These are phyloP conservation scores for Pneumocystis murina DNA, from an alignment of 1,139 yeast species.

Conservation along the genomic window DNA sequence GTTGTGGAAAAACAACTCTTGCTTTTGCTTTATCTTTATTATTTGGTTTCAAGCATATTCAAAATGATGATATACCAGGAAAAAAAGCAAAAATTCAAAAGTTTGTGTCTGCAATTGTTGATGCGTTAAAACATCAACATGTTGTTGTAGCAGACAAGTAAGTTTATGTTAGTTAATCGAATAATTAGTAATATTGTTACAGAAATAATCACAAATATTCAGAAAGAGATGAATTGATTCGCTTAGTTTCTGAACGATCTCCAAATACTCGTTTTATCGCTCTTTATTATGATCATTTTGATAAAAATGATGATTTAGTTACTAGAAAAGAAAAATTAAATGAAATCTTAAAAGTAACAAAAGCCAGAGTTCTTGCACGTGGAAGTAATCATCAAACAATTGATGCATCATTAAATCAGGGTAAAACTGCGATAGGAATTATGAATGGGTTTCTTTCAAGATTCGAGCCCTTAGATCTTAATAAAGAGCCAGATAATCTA, in stretches of 20 bases:
- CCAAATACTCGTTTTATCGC: slow-evolving; percentile 36
- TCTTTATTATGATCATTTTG: slow-evolving; percentile 46
- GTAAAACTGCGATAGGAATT: slow-evolving; percentile 38
- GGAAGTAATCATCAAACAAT: slow-evolving; percentile 90
- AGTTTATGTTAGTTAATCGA: background rate
- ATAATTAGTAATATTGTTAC: slow-evolving; percentile 20
- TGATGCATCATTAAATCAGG: slow-evolving; percentile 36
- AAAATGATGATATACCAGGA: slow-evolving; percentile 60
- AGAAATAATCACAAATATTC: slow-evolving; percentile 62
- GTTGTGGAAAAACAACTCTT: slow-evolving; percentile 89
- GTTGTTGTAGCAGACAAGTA: slow-evolving; percentile 47
- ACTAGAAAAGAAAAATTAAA: slow-evolving; percentile 10
- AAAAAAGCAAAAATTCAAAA: slow-evolving; percentile 27
- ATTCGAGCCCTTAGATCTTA: slow-evolving; percentile 36
- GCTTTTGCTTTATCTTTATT: slow-evolving; percentile 44
- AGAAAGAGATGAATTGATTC: slow-evolving; percentile 56
- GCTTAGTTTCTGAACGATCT: slow-evolving; percentile 29
- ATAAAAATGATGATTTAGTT: slow-evolving; percentile 6
- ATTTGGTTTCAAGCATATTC: slow-evolving; percentile 60
- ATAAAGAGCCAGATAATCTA: slow-evolving; percentile 42
- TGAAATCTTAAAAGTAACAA: slow-evolving; percentile 32
- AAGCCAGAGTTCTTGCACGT: slow-evolving; percentile 43
- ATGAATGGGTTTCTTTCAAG: slow-evolving; percentile 61
- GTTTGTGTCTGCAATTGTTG: slow-evolving; percentile 38
- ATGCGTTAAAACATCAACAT: slow-evolving; percentile 24